A percentile compares a stretch with the other conserved stretches of the same genome.
These are phyloP conservation scores for Penicillium bovifimosum DNA, from an alignment of 495 filamentous ascomycete species.

Conservation along the genomic window DNA sequence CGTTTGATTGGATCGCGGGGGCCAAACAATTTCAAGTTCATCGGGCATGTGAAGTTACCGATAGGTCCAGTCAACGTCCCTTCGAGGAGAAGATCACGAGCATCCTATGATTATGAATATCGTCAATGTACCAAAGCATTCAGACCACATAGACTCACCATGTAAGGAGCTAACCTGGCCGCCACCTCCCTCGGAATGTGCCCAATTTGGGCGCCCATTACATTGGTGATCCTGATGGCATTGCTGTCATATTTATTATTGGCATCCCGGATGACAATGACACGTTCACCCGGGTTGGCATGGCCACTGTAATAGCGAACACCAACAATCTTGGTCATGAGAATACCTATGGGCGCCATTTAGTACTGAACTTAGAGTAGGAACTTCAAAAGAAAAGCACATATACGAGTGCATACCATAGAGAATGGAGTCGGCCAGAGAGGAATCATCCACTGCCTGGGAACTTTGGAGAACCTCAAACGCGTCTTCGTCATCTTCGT, in stretches of 20 bases:
- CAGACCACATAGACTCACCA: slow-evolving; percentile 38
- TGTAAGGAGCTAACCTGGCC: slow-evolving; percentile 65
- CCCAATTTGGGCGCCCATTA: slow-evolving; percentile 72
- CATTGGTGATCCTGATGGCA: slow-evolving; percentile 76
- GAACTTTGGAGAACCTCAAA: slow-evolving; percentile 25
- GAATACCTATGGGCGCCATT: slow-evolving; percentile 21
- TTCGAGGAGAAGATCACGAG: slow-evolving; percentile 53
- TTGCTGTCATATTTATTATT: slow-evolving; percentile 69
- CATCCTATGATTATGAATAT: slow-evolving; percentile 40
- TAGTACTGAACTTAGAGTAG: not conserved
- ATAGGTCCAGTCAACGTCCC: slow-evolving; percentile 60
- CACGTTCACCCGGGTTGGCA: slow-evolving; percentile 66
- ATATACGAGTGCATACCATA: slow-evolving; percentile 40
- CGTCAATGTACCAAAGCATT: not conserved
- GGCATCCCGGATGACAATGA: slow-evolving; percentile 64
- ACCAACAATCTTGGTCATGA: slow-evolving; percentile 70
- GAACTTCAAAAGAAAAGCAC: not conserved
- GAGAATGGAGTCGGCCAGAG: slow-evolving; percentile 36
- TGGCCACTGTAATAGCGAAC: slow-evolving; percentile 70
- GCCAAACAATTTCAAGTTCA: slow-evolving; percentile 62
- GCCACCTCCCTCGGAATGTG: slow-evolving; percentile 66
- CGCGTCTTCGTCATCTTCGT: slow-evolving; percentile 39
- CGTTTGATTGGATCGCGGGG: slow-evolving; percentile 49
- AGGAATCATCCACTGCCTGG: slow-evolving; percentile 43
- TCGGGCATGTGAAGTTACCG: slow-evolving; percentile 61